These are phyloP conservation scores for Malus hybrid DNA, from an alignment of 331 rosid genomes.

Conservation along the genomic window DNA sequence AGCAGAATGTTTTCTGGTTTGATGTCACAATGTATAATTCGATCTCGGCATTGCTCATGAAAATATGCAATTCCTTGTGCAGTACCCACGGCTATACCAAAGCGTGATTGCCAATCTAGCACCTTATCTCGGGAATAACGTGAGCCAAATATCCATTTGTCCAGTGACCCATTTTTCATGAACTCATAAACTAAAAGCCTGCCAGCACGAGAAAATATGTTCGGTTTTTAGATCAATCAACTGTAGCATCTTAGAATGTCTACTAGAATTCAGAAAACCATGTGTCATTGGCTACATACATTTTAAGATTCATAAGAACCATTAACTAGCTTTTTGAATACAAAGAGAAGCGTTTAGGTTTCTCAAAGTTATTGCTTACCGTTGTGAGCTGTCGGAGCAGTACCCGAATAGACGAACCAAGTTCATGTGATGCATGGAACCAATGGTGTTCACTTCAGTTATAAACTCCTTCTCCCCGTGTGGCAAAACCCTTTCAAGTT, in stretches of 20 bases:
- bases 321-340: too few relatives aligned
- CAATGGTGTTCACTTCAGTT: conserved; percentile 90
- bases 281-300: too few relatives aligned
- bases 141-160: conserved; percentile 82
- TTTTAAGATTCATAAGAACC: too few relatives aligned
- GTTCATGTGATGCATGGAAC: conserved; percentile 98
- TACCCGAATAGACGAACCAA: conserved; percentile 85
- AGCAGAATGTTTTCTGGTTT: conserved; percentile 82
- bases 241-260: not conserved
- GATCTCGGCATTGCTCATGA: conserved; percentile 81
- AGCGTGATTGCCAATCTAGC: conserved; percentile 74
- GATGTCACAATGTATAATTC: conserved; percentile 90
- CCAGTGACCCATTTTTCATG: conserved; percentile 91
- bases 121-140: conserved; percentile 34
- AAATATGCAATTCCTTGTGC: conserved; percentile 95
- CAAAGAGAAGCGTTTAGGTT: not conserved
- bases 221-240: not conserved
- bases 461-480: conserved; percentile 94
- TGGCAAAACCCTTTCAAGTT: conserved; percentile 83
- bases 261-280: too few relatives aligned
- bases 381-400: conserved; percentile 72
- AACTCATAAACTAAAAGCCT: conserved; percentile 90
- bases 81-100: conserved; percentile 55
- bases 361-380: conserved; percentile 28
- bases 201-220: not conserved